Evolutionary conservation across 257 asterid species (phyloP).

Genomic region (Lithospermum erythrorhizon): DNA sequence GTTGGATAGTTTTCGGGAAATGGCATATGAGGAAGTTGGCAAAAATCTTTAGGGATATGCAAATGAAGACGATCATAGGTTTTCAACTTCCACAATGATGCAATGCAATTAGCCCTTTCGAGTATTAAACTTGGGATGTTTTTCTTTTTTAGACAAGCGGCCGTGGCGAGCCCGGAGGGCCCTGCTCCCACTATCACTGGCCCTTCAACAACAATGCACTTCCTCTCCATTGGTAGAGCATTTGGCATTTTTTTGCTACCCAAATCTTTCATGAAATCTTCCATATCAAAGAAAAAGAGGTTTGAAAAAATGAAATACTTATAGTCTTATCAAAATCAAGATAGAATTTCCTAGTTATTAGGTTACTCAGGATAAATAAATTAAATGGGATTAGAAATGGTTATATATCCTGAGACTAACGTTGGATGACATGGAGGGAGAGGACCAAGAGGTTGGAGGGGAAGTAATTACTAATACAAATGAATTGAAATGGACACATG

Average conservation of each 20-base stretch:
- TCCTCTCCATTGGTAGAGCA: background rate
- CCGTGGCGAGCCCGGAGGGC: conserved; percentile 34
- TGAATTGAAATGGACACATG: background rate
- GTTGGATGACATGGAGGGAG: too few species aligned
- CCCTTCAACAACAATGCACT: background rate
- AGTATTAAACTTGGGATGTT: conserved; percentile 21
- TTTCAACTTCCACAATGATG: conserved; percentile 33
- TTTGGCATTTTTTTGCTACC: background rate
- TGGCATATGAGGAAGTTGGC: conserved; percentile 24
- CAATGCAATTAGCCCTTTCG: conserved; percentile 27
- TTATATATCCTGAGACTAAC: too few species aligned
- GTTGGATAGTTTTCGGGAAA: conserved; percentile 22
- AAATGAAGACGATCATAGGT: conserved; percentile 29
- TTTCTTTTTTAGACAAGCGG: conserved; percentile 26
- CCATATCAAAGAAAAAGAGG: background rate
- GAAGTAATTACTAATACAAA: background rate
- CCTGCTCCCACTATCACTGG: conserved; percentile 24
- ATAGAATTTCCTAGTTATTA: background rate
- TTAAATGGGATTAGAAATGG: too few species aligned
- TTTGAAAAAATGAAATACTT: too few species aligned
- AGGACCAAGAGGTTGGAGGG: background rate
- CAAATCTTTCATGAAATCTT: background rate
- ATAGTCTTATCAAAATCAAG: background rate
- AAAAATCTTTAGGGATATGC: conserved; percentile 29
- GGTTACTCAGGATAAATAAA: too few species aligned